Percentiles rank a stretch among this genome's conserved stretches.
Conservation (phyloP, 1,284 basidiomycete genomes). For the Puccinia triticina region DNA sequence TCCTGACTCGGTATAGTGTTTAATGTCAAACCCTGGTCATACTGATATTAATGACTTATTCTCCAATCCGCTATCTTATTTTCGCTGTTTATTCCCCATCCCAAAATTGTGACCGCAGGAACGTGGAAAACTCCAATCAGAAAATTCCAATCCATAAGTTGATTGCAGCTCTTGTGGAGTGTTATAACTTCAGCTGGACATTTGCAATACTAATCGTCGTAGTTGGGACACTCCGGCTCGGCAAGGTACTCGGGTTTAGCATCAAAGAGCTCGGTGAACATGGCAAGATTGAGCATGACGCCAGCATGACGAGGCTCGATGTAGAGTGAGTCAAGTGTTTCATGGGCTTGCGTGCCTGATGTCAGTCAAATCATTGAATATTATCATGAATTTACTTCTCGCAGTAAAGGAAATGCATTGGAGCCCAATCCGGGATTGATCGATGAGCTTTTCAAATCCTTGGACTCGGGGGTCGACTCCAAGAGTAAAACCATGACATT, state of each 20-base stretch:
- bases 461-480: neutral
- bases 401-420: slow-evolving; percentile 40
- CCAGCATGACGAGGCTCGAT: slow-evolving; percentile 45
- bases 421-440: slow-evolving; percentile 27
- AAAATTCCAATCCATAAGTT: slow-evolving; percentile 20
- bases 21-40: neutral
- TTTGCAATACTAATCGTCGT: slow-evolving; percentile 31
- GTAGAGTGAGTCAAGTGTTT: slow-evolving; percentile 18
- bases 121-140: slow-evolving; percentile 26
- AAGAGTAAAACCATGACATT: slow-evolving; percentile 2
- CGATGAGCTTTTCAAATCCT: slow-evolving; percentile 22
- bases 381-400: neutral
- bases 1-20: too few relatives aligned
- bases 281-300: slow-evolving; percentile 46
- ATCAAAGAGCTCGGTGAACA: slow-evolving; percentile 30
- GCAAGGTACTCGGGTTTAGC: slow-evolving; percentile 18
- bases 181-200: slow-evolving; percentile 35
- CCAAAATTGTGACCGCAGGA: neutral
- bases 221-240: slow-evolving; percentile 11
- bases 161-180: slow-evolving; percentile 30
- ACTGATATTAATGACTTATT: neutral
- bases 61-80: neutral
- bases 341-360: neutral
- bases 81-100: neutral
- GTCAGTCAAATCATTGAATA: neutral